These are phyloP conservation scores for Pseudoneurospora amorphoporcata DNA, from an alignment of 495 filamentous ascomycete species.

Conservation along the genomic window DNA sequence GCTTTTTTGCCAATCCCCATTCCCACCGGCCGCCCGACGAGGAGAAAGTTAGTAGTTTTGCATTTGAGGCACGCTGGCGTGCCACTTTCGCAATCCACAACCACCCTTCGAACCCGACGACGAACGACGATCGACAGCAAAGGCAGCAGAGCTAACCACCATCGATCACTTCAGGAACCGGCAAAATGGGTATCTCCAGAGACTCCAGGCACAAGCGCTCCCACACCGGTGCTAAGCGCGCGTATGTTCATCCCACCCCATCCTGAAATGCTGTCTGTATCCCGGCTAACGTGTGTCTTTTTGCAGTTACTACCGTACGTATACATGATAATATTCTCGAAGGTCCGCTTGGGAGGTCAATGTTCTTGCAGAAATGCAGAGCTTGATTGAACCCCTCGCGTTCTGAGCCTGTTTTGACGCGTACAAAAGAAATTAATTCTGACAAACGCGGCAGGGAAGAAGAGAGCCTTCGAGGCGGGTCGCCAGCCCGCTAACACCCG, in stretches of 20 bases:
- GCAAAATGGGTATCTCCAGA: conserved; percentile 95
- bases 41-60: neutral
- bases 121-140: neutral
- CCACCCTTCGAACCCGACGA: neutral
- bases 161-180: conserved; percentile 23
- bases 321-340: conserved; percentile 28
- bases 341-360: conserved; percentile 39
- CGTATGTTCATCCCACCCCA: conserved; percentile 25
- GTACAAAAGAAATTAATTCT: conserved; percentile 18
- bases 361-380: conserved; percentile 3
- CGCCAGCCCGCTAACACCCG: conserved; percentile 98
- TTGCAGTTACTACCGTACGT: conserved; percentile 29
- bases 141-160: conserved; percentile 7
- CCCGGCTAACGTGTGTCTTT: conserved; percentile 12
- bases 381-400: conserved; percentile 34
- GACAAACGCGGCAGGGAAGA: conserved; percentile 46
- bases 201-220: conserved; percentile 99
- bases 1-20: neutral
- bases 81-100: neutral
- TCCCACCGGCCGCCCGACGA: neutral
- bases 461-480: conserved; percentile 98
- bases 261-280: neutral
- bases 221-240: conserved; percentile 92
- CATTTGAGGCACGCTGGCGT: neutral
- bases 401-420: conserved; percentile 48